Base-by-base conservation (phyloP, 1,284 basidiomycete genomes). In the Pterulicium gracile region DNA sequence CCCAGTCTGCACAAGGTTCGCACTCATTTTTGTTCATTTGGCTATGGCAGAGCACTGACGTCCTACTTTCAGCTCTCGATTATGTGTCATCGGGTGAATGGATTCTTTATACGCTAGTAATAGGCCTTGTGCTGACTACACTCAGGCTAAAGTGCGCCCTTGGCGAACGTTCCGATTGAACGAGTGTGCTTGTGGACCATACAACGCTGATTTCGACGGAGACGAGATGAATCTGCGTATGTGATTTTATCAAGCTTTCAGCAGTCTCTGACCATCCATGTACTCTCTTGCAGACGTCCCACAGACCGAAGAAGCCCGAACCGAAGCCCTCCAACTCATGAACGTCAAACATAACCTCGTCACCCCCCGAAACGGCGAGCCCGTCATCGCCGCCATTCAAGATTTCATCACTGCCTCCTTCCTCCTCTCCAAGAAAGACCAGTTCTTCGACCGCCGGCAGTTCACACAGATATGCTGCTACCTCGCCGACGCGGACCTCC, bases 141-240 rank as follows among this genome's bases (percentile, higher is more conserved):
- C 46, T 19, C 49, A 82, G 79, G 80, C 81, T 49, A 95, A 95
- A 75, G 80, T 99, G 48, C 75, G 96, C 23, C 96, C 96, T 27
- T 99, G 96, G 96, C 72, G 95, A 54, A 93, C 96, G 1, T 97
- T 99, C 70, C 80, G 96, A 43, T 70, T 99, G 49, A 99, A 99
- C 61, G 96, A 99, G 63, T 99, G 96, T 78, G 96, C 96, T 5
- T 99, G 96, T 66, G 95, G 92, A 45, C 96, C 96, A 1, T 99
- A 99, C 69, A 98, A 98, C 60, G 96, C 96, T 47, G 96, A 99
- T 69, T 99, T 99, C 58, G 96, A 99, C 61, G 96, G 96, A 52
- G 96, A 99, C 62, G 96, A 99, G 66, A 99, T 99, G 96, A 99
- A 99, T 65, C 73, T 99, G 58, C 94, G 91, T 92, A 57, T 55